Evolutionary conservation across 371 early-diverging fungal genomes (phyloP).

Genomic region (Mucor racemosus): DNA sequence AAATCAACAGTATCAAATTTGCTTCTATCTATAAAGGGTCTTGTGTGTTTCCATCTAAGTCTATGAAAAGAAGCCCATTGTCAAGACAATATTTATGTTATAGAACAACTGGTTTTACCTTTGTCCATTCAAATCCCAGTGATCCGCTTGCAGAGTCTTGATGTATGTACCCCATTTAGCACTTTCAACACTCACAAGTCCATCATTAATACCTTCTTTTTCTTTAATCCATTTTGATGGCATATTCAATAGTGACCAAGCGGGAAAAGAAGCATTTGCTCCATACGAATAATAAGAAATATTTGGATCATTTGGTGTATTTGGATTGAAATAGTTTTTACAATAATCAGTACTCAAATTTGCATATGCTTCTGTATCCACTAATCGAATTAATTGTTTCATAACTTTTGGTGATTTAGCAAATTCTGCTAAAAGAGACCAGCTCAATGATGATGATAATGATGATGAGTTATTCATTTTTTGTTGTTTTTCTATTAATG

Average conservation of each 20-base stretch:
- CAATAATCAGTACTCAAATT: constrained; percentile 89
- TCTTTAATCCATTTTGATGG: constrained; percentile 52
- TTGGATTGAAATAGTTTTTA: constrained; percentile 79
- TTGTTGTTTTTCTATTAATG: not conserved
- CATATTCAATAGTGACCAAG: constrained; percentile 59
- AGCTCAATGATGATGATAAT: constrained; percentile 14
- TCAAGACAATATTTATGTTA: not conserved
- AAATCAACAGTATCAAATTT: constrained; percentile 78
- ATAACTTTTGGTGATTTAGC: constrained; percentile 27
- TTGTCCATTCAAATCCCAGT: constrained; percentile 79
- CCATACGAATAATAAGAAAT: constrained; percentile 86
- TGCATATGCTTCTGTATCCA: constrained; percentile 89
- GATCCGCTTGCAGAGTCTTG: constrained; percentile 81
- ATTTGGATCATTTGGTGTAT: constrained; percentile 77
- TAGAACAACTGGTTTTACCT: constrained; percentile 11
- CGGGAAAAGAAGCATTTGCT: constrained; percentile 57
- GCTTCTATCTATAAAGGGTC: constrained; percentile 29
- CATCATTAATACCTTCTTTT: constrained; percentile 83
- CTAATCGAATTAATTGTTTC: constrained; percentile 20
- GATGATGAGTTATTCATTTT: not conserved
- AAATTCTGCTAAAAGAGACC: constrained; percentile 23
- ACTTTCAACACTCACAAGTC: constrained; percentile 78
- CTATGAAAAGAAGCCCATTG: constrained; percentile 2
- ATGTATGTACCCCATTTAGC: constrained; percentile 89
- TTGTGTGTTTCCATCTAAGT: constrained; percentile 31